Evolutionary conservation across 169 alveolate species (phyloP), one percentile per base, ranked within the genome.

Genomic region (Plasmodium gonderi): DNA sequence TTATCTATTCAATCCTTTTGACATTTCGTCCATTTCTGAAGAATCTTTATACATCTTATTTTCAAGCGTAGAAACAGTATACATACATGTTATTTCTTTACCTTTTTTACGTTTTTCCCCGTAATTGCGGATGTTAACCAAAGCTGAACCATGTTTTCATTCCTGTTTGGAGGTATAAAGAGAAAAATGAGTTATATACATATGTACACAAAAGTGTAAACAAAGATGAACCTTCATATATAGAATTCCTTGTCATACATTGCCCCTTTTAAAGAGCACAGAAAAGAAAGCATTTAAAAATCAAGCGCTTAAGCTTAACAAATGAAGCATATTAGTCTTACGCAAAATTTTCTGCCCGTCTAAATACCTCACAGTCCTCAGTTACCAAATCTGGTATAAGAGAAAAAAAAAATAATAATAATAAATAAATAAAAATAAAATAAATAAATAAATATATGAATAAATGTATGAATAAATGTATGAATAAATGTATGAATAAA

Each of bases 81-180:
- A 12, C 31, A 5, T 1, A 60, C 3, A 65, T 54, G 45, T 23
- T 31, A 44, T 51, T 12, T 42, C 69, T n/a, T n/a, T 14, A 89
- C 94, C 94, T 89, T 89, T 65, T 89, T 89, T 6, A 89, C 94
- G 60, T 89, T 89, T 40, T 67, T 89, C 23, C 94, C 94, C 49
- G 90, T 89, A 64, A 12, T 9, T 11, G 94, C 90, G 38, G 94
- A 89, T 33, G 90, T 77, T 47, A 89, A 49, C 94, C 94, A 89
- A 7, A 89, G 45, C 44, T 89, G 94, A 12, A 89, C 76, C 89
- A 89, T 68, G 40, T 89, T 33, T 68, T 89, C 94, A 38, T 33
- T 89, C 3, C 94, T 89, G 9, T 64, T 45, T 11, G 29, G 12
- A 51, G 23, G 65, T 14, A 64, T 44, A 49, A 60, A 54, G 38